Conservation (phyloP, 495 filamentous ascomycete species). For the Hypoxylon intermedium region DNA sequence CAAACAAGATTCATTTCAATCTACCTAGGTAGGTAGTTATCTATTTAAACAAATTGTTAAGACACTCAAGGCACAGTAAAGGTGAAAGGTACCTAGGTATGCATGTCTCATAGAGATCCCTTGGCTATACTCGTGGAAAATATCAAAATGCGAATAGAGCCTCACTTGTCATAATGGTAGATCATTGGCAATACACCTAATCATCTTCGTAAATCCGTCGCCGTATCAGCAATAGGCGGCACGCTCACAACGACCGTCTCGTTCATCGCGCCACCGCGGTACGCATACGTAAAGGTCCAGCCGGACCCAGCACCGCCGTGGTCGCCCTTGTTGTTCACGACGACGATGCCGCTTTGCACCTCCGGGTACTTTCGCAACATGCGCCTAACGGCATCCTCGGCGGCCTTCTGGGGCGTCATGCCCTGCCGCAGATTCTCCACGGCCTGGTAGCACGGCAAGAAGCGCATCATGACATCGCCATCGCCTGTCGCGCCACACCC, state of each 20-base stretch:
- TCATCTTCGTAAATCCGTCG: slow-evolving; percentile 17
- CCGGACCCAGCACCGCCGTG: slow-evolving; percentile 56
- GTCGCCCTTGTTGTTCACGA: slow-evolving; percentile 50
- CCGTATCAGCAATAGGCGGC: slow-evolving; percentile 34
- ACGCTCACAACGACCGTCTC: slow-evolving; percentile 51
- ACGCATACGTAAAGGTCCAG: slow-evolving; percentile 57
- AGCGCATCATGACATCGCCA: slow-evolving; percentile 61
- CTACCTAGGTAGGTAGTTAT: too few relatives aligned
- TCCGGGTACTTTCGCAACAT: slow-evolving; percentile 54
- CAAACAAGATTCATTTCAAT: too few relatives aligned
- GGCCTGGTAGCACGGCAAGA: slow-evolving; percentile 58
- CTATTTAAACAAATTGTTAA: too few relatives aligned
- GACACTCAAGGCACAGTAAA: too few relatives aligned
- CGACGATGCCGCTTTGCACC: slow-evolving; percentile 53
- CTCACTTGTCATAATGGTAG: too few relatives aligned
- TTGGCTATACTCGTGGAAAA: too few relatives aligned
- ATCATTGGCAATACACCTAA: too few relatives aligned
- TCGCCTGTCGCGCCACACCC: slow-evolving; percentile 59
- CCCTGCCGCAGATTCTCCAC: slow-evolving; percentile 56
- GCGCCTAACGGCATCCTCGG: slow-evolving; percentile 53
- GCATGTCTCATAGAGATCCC: too few relatives aligned
- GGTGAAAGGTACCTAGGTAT: too few relatives aligned
- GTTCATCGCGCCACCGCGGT: slow-evolving; percentile 51
- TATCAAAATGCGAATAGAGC: too few relatives aligned
- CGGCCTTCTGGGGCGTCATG: slow-evolving; percentile 50